These are phyloP conservation scores for Liriodendron chinense DNA, from an alignment of 164 flowering plant species.

Conservation along the genomic window DNA sequence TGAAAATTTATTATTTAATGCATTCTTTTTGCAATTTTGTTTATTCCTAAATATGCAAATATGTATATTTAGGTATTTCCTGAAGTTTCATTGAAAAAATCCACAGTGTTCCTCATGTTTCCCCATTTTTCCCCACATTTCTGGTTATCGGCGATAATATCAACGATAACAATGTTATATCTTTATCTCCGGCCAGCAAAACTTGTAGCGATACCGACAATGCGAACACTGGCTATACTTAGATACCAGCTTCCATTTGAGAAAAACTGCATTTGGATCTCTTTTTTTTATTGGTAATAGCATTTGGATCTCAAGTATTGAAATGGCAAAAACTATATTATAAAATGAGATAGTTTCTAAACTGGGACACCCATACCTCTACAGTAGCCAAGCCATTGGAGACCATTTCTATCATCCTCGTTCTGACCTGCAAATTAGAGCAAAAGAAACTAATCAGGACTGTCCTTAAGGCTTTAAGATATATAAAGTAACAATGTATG, in stretches of 20 bases:
- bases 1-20: too few species aligned
- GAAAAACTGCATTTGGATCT: neutral
- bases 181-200: too few species aligned
- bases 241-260: neutral
- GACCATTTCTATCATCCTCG: constrained; percentile 88
- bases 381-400: constrained; percentile 80
- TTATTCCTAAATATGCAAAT: too few species aligned
- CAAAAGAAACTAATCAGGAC: neutral
- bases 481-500: neutral
- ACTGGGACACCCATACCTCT: constrained; percentile 50
- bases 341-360: neutral
- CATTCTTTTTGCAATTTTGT: too few species aligned
- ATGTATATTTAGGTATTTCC: too few species aligned
- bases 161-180: too few species aligned
- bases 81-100: too few species aligned
- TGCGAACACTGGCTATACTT: too few species aligned
- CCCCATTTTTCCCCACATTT: too few species aligned
- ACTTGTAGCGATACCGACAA: too few species aligned
- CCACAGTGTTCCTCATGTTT: too few species aligned
- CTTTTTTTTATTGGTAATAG: neutral
- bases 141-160: too few species aligned
- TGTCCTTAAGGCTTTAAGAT: neutral
- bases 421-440: constrained; percentile 50
- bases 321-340: neutral
- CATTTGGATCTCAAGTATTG: neutral